phyloP scores from a whole-genome alignment of 2,329 filamentous ascomycete species.

The Colletotrichum theobromicola region DNA sequence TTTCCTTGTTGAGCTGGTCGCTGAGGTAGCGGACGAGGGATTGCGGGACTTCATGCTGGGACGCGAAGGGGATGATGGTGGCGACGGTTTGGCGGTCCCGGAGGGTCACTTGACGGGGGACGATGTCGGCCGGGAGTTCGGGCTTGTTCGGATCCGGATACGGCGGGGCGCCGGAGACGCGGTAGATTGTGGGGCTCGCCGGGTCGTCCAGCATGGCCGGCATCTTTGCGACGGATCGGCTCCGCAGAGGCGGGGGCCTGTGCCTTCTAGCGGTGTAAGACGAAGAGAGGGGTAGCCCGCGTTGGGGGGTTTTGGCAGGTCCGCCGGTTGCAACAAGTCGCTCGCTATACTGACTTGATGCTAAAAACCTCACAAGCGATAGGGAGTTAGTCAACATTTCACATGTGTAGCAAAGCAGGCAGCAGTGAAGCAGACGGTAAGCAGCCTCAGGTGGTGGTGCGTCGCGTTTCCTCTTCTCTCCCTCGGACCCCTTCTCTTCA shows the following conservation, averaged over 20 bases:
- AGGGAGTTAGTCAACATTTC: conserved; percentile 17
- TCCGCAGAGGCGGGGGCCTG: not conserved
- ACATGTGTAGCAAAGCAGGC: conserved; percentile 7
- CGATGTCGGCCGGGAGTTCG: conserved; percentile 71
- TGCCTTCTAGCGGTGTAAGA: not conserved
- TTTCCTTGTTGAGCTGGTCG: conserved; percentile 87
- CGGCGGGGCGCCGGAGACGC: conserved; percentile 69
- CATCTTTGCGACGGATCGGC: conserved; percentile 52
- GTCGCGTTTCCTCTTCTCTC: not conserved
- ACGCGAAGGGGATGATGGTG: conserved; percentile 82
- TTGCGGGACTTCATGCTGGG: conserved; percentile 76
- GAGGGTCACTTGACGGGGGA: conserved; percentile 78
- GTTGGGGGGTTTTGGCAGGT: not conserved
- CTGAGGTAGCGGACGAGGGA: conserved; percentile 79
- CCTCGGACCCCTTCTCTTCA: not conserved
- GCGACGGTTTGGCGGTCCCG: conserved; percentile 84
- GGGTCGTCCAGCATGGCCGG: conserved; percentile 82
- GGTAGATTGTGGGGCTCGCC: conserved; percentile 71
- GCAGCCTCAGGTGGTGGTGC: not conserved
- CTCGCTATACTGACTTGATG: not conserved
- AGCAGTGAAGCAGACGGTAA: not conserved
- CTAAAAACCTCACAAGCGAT: not conserved
- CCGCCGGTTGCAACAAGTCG: not conserved
- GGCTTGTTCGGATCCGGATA: conserved; percentile 68
- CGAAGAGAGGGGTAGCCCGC: not conserved